These are phyloP conservation scores for Eutrema japonicum DNA, from an alignment of 345 rosid genomes.

Conservation along the genomic window DNA sequence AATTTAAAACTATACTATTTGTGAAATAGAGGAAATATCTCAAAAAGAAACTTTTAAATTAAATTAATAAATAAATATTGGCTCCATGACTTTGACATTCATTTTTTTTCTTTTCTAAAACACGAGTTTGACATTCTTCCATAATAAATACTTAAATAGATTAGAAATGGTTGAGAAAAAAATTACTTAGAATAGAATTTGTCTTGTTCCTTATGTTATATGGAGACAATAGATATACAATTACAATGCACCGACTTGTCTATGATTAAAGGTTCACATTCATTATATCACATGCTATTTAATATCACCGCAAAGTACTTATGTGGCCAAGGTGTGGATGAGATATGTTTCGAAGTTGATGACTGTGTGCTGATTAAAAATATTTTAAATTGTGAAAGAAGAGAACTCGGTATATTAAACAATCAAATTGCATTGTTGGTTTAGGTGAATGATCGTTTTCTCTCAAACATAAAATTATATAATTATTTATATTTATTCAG, in stretches of 20 bases:
- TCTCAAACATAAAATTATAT: no score
- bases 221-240: constrained; percentile 17
- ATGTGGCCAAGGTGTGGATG: constrained; percentile 37
- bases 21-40: no score
- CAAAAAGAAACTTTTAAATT: constrained; percentile 19
- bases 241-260: constrained; percentile 22
- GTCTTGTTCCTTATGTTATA: constrained; percentile 29
- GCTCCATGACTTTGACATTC: constrained; percentile 39
- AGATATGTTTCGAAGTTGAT: constrained; percentile 25
- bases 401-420: not conserved
- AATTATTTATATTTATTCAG: no score
- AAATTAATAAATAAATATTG: constrained; percentile 1
- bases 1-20: no score
- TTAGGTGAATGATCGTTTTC: no score
- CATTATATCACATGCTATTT: constrained; percentile 30
- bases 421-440: not conserved
- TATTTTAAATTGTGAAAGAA: not conserved
- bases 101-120: not conserved
- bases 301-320: constrained; percentile 30
- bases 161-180: constrained; percentile 13
- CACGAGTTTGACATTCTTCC: constrained; percentile 42
- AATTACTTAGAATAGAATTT: not conserved
- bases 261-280: constrained; percentile 31
- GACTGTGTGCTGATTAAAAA: constrained; percentile 10
- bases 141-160: constrained; percentile 28